Conservation (phyloP, 2,329 filamentous ascomycete species). For the Tolypocladium ophioglossoides region DNA sequence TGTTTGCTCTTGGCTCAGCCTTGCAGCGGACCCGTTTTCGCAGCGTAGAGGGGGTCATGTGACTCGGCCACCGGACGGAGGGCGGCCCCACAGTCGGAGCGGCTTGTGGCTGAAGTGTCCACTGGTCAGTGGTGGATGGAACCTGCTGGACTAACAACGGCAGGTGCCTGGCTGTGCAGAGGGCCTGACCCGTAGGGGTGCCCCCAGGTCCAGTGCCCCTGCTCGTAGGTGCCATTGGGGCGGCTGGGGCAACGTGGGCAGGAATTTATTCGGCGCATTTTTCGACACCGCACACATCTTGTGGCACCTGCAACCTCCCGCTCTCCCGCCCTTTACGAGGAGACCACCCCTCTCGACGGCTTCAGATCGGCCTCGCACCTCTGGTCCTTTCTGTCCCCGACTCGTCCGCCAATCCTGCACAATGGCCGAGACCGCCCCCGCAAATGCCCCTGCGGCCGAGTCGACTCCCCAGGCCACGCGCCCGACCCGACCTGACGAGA, state of each 20-base stretch:
- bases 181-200: too few species aligned
- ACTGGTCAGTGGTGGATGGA: too few species aligned
- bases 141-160: background rate
- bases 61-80: background rate
- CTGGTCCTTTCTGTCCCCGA: constrained; percentile 8
- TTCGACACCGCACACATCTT: constrained; percentile 3
- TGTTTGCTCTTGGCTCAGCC: constrained; percentile 6
- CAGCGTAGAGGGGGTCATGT: constrained; percentile 2
- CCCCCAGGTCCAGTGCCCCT: too few species aligned
- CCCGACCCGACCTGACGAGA: constrained; percentile 82
- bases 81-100: background rate
- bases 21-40: background rate
- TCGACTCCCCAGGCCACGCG: constrained; percentile 34
- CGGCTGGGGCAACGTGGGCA: background rate
- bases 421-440: constrained; percentile 35
- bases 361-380: constrained; percentile 1
- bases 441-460: constrained; percentile 32
- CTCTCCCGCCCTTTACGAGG: constrained; percentile 1
- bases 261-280: background rate
- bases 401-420: constrained; percentile 22
- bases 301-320: constrained; percentile 1
- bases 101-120: too few species aligned
- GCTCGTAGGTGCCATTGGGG: background rate
- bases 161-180: too few species aligned
- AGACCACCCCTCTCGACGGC: background rate